phyloP scores from a whole-genome alignment of 2,329 filamentous ascomycete genomes.

The Plenodomus lindquistii region DNA sequence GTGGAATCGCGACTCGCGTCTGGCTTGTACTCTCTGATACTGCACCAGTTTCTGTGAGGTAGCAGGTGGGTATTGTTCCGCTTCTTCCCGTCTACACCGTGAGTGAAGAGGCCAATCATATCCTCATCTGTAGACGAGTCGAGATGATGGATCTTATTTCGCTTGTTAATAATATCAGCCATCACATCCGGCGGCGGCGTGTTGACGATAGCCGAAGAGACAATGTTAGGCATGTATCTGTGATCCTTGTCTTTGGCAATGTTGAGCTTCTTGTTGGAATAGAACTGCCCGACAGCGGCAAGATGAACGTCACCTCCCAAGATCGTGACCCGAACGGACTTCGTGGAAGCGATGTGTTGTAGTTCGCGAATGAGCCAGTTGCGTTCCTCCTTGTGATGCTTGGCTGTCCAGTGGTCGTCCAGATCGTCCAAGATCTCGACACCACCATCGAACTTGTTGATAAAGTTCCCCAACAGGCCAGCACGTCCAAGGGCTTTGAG shows the following conservation, averaged over 20 bases:
- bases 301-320: slow-evolving; percentile 94
- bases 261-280: slow-evolving; percentile 75
- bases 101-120: slow-evolving; percentile 91
- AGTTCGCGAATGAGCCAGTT: slow-evolving; percentile 86
- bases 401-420: slow-evolving; percentile 97
- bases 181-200: slow-evolving; percentile 84
- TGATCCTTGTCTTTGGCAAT: slow-evolving; percentile 89
- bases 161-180: slow-evolving; percentile 89
- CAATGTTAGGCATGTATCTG: slow-evolving; percentile 93
- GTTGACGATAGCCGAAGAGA: slow-evolving; percentile 94
- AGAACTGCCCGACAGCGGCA: slow-evolving; percentile 91
- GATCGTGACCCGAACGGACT: slow-evolving; percentile 88
- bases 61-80: slow-evolving; percentile 90
- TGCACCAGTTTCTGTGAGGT: slow-evolving; percentile 93
- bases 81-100: slow-evolving; percentile 85
- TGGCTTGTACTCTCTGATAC: slow-evolving; percentile 82
- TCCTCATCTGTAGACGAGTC: slow-evolving; percentile 81
- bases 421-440: slow-evolving; percentile 90
- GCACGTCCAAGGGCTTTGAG: slow-evolving; percentile 85
- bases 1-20: slow-evolving; percentile 74
- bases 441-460: slow-evolving; percentile 89
- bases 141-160: slow-evolving; percentile 75
- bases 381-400: slow-evolving; percentile 88
- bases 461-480: slow-evolving; percentile 75
- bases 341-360: slow-evolving; percentile 90